Evolutionary conservation across 2,329 filamentous ascomycete species (phyloP).

Genomic region (Didymella glomerata): DNA sequence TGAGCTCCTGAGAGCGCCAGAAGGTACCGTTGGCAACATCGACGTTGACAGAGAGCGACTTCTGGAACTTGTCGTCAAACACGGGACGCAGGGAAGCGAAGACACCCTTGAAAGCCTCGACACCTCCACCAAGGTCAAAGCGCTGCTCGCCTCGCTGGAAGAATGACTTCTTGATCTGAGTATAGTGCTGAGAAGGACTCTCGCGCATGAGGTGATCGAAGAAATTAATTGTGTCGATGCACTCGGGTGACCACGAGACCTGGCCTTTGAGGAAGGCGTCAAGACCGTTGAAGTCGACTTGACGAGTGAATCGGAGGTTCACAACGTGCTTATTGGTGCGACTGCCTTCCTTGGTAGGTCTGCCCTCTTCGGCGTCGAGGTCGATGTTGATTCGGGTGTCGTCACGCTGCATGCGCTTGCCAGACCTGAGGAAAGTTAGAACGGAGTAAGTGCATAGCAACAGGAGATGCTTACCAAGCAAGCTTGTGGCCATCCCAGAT

Average conservation of each 20-base stretch:
- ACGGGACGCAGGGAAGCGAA: slow-evolving; percentile 86
- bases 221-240: slow-evolving; percentile 86
- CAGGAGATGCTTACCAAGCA: slow-evolving; percentile 71
- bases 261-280: slow-evolving; percentile 69
- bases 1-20: slow-evolving; percentile 64
- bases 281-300: slow-evolving; percentile 73
- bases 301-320: slow-evolving; percentile 70
- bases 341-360: slow-evolving; percentile 21
- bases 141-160: slow-evolving; percentile 67
- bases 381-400: slow-evolving; percentile 66
- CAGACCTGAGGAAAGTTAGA: slow-evolving; percentile 36
- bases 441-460: neutral
- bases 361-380: slow-evolving; percentile 70
- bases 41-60: slow-evolving; percentile 80
- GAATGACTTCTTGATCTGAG: slow-evolving; percentile 82
- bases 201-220: slow-evolving; percentile 89
- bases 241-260: slow-evolving; percentile 60
- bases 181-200: slow-evolving; percentile 72
- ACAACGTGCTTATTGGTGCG: slow-evolving; percentile 65
- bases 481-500: slow-evolving; percentile 86
- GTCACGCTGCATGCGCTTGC: slow-evolving; percentile 35
- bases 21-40: slow-evolving; percentile 94
- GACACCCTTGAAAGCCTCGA: slow-evolving; percentile 86
- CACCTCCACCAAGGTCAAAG: slow-evolving; percentile 66
- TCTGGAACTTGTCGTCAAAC: slow-evolving; percentile 60